Evolutionary conservation across 371 early-diverging fungal species (phyloP).

Genomic region (Amoeboradix gromovi): DNA sequence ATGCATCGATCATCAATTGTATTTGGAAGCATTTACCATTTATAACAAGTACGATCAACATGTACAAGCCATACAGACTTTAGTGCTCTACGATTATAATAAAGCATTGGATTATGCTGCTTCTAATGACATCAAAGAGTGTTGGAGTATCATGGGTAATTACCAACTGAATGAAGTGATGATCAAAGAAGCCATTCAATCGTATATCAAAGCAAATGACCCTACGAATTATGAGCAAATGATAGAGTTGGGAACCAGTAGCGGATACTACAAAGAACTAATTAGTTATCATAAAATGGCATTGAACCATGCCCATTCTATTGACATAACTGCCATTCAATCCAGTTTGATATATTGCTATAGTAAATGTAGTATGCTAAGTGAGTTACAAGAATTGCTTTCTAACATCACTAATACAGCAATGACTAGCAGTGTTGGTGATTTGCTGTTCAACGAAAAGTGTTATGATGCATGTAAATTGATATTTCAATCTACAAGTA

Average conservation of each 20-base stretch:
- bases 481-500: constrained; percentile 65
- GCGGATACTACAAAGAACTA: constrained; percentile 62
- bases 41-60: constrained; percentile 69
- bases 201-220: constrained; percentile 79
- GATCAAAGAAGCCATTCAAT: constrained; percentile 78
- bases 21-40: constrained; percentile 80
- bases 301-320: too few species aligned
- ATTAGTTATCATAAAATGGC: constrained; percentile 75
- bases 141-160: constrained; percentile 76
- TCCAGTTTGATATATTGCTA: too few species aligned
- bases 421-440: constrained; percentile 69
- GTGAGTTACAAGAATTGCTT: too few species aligned
- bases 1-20: constrained; percentile 52
- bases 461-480: constrained; percentile 77
- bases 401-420: too few species aligned
- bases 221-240: constrained; percentile 63
- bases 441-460: constrained; percentile 66
- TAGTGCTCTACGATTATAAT: constrained; percentile 65
- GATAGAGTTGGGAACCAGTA: constrained; percentile 37
- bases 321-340: too few species aligned
- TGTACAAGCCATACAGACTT: constrained; percentile 50
- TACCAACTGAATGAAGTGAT: constrained; percentile 63
- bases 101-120: constrained; percentile 86
- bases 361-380: too few species aligned
- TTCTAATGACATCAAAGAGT: constrained; percentile 48